Evolutionary conservation across 805 yeast genomes (phyloP).

Genomic region (Kluyveromyces siamensis): DNA sequence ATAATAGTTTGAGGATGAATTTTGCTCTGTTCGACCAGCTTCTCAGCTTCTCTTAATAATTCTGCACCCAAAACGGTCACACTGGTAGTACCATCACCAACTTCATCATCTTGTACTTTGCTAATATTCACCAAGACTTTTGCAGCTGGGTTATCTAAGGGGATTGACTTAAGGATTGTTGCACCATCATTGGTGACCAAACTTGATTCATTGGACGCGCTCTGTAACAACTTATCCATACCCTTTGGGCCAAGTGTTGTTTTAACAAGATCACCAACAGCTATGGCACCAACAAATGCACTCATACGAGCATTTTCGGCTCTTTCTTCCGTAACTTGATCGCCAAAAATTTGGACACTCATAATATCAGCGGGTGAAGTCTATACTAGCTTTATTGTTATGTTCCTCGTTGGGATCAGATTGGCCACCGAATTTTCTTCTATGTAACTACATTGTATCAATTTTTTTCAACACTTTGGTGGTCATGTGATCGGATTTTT

Average conservation of each 20-base stretch:
- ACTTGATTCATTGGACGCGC: slow-evolving; percentile 69
- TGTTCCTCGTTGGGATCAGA: not conserved
- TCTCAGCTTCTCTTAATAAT: slow-evolving; percentile 88
- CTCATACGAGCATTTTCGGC: slow-evolving; percentile 97
- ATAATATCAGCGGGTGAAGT: not conserved
- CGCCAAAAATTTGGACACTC: slow-evolving; percentile 87
- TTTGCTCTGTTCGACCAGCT: slow-evolving; percentile 70
- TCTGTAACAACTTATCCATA: slow-evolving; percentile 90
- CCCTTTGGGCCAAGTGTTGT: slow-evolving; percentile 96
- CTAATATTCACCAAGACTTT: slow-evolving; percentile 90
- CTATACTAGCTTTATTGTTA: not conserved
- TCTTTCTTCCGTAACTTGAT: slow-evolving; percentile 94
- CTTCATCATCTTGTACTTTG: slow-evolving; percentile 95
- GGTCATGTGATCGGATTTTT: not conserved
- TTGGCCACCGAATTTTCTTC: not conserved
- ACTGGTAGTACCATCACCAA: slow-evolving; percentile 97
- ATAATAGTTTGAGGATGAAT: slow-evolving; percentile 98
- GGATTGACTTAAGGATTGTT: slow-evolving; percentile 86
- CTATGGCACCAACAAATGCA: slow-evolving; percentile 97
- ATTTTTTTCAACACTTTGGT: not conserved
- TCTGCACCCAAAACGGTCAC: slow-evolving; percentile 90
- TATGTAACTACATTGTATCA: not conserved
- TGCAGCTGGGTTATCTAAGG: slow-evolving; percentile 96
- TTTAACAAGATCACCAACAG: slow-evolving; percentile 95
- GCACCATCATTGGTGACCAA: slow-evolving; percentile 97